These are phyloP conservation scores for Centrapalus pauciflorus DNA, from an alignment of 129 eudicot species.

Conservation along the genomic window DNA sequence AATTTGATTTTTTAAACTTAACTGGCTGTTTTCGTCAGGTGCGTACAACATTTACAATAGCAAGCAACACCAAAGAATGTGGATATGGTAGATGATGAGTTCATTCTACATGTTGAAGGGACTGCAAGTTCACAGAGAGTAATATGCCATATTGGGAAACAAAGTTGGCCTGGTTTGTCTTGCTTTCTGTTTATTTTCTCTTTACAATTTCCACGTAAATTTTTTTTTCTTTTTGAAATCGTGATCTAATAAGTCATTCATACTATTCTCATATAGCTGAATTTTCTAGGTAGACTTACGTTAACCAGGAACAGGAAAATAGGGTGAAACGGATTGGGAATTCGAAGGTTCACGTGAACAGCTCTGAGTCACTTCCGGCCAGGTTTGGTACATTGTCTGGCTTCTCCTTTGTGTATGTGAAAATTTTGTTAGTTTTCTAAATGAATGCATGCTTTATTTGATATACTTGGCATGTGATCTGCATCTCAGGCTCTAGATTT, in stretches of 20 bases:
- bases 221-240: not conserved
- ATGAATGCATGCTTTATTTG: too few relatives aligned
- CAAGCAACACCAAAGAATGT: constrained; percentile 63
- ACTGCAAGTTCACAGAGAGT: constrained; percentile 84
- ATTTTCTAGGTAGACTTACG: constrained; percentile 84
- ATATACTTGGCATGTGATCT: too few relatives aligned
- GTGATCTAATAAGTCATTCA: not conserved
- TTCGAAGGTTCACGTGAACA: too few relatives aligned
- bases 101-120: constrained; percentile 92
- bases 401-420: too few relatives aligned
- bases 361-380: too few relatives aligned
- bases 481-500: too few relatives aligned
- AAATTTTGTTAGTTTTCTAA: too few relatives aligned
- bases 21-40: constrained; percentile 36
- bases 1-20: not conserved
- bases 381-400: too few relatives aligned
- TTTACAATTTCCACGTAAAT: not conserved
- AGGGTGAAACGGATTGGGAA: too few relatives aligned
- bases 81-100: constrained; percentile 71
- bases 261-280: too few relatives aligned
- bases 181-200: not conserved
- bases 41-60: constrained; percentile 68
- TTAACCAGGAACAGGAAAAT: too few relatives aligned
- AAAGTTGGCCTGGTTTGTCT: constrained; percentile 91
- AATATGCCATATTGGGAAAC: constrained; percentile 84